Percentiles rank a stretch among this genome's conserved stretches.
Conservation (phyloP, 768 basidiomycete species). For the Strobilomyces dryophilus region DNA sequence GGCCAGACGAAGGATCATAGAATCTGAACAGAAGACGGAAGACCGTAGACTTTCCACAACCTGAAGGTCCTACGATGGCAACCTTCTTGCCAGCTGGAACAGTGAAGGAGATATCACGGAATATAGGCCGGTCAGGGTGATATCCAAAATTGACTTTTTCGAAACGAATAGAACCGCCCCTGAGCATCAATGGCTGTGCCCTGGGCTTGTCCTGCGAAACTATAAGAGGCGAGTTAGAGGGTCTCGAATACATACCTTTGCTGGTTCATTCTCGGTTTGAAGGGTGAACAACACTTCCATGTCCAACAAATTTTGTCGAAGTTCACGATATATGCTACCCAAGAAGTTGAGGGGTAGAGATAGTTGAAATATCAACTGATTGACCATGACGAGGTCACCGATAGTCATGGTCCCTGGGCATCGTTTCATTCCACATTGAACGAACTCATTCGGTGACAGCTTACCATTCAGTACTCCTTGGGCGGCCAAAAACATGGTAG, state of each 20-base stretch:
- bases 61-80: constrained; percentile 94
- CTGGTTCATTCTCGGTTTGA: constrained; percentile 72
- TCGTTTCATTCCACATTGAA: not conserved
- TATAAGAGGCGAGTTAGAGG: not conserved
- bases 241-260: constrained; percentile 40
- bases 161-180: constrained; percentile 87
- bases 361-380: constrained; percentile 96
- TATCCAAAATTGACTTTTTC: constrained; percentile 92
- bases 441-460: not conserved
- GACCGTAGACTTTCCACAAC: constrained; percentile 96
- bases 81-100: constrained; percentile 96
- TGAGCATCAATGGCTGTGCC: constrained; percentile 64
- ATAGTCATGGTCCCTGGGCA: constrained; percentile 89
- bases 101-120: constrained; percentile 80
- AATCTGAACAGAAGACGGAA: constrained; percentile 93
- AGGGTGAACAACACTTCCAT: constrained; percentile 96
- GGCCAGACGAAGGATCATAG: constrained; percentile 79
- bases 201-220: constrained; percentile 56
- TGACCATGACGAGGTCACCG: constrained; percentile 98
- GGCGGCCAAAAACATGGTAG: constrained; percentile 95
- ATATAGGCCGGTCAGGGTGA: constrained; percentile 89
- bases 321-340: constrained; percentile 95
- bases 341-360: constrained; percentile 96
- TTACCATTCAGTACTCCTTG: constrained; percentile 89
- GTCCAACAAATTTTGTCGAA: constrained; percentile 92